Evolutionary conservation across 768 basidiomycete genomes (phyloP), one percentile per base, ranked within the genome.

Genomic region (Tephrocybe rancida): DNA sequence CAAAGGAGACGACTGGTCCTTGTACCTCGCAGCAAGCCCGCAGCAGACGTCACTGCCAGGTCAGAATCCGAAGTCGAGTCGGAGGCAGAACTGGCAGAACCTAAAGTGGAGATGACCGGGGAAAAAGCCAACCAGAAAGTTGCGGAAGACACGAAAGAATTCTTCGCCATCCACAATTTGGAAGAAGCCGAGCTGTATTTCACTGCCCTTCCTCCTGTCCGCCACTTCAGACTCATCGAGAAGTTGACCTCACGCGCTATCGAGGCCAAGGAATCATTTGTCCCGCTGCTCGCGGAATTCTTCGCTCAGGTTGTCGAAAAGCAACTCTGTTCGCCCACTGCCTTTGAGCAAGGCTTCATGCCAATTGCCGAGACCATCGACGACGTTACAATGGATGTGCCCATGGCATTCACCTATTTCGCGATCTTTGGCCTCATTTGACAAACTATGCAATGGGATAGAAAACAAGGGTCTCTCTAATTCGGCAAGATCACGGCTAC

Each of bases 151-250:
- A 73, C 76, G 51, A 92, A 91, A 71, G 93, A 98, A 75, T 90
- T 93, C 76, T 94, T 88, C 70, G 82, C 78, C 59, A 84, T 92
- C 61, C 88, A 91, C 59, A 89, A 87, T 64, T 68, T 97, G 52
- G 86, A 88, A 29, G 95, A 97, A 69, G 94, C 91, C 11, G 92
- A 92, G 60, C 81, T 81, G 22, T 95, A 95, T 76, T 94, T 96
- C 73, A 78, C 82, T 45, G 80, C 76, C 18, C 77, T 98, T 24
- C 86, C 92, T 5, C 69, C 78, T 22, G 78, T 78, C 54, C 80
- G 87, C 61, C 87, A 88, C 34, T 71, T 70, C 52, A 71, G 70
- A 19, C 81, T 98, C 26, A 83, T 96, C 57, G 85, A 90, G 64
- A 86, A 86, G 69, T 72, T 98, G 41, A 82, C 89, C 39, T 80